Base-by-base conservation (phyloP, 768 basidiomycete genomes). In the Leucocoprinus leucothites region DNA sequence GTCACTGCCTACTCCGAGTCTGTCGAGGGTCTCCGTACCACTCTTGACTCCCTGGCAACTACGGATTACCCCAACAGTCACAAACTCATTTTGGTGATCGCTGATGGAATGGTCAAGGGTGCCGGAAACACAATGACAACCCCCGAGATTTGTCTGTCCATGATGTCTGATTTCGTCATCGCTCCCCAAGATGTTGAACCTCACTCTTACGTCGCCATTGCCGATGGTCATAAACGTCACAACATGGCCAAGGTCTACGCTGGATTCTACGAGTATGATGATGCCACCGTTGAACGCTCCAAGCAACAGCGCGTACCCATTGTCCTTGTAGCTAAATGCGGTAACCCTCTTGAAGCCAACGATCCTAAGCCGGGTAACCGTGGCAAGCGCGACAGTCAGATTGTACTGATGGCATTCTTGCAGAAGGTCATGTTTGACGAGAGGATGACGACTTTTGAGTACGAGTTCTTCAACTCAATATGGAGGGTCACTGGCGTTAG, bases 391-490 rank as follows among this genome's bases (percentile, higher is more conserved):
- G 97, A 99, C 75, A 90, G 87, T 67, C 97, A 99, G 71, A 95
- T 99, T 63, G 89, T 99, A 48, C 77, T 98, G 58, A 99, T 99
- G 97, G 81, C 82, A 18, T 98, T 98, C 80, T 76, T 98, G 67
- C 97, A 99, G 71, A 98, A 97, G 70, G 94, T 98, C 63, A 97
- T 99, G 95, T 98, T 98, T 63, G 97, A 99, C 71, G 97, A 99
- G 76, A 85, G 97, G 50, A 98, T 99, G 96, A 97, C 96, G 58
- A 96, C 92, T 52, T 95, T 99, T 68, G 97, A 98, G 74, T 98
- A 98, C 69, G 97, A 98, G 72, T 98, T 98, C 71, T 99, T 99
- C 85, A 99, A 99, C 72, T 87, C 93, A 51, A 77, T 98, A 18
- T 99, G 97, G 97, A 77, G 96, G 51, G 89, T 85, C 41, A 96